Percentiles rank a stretch among this genome's conserved stretches.
These are phyloP conservation scores for Paracamarosporium sp. DNA, from an alignment of 2,329 filamentous ascomycete genomes.

Conservation along the genomic window DNA sequence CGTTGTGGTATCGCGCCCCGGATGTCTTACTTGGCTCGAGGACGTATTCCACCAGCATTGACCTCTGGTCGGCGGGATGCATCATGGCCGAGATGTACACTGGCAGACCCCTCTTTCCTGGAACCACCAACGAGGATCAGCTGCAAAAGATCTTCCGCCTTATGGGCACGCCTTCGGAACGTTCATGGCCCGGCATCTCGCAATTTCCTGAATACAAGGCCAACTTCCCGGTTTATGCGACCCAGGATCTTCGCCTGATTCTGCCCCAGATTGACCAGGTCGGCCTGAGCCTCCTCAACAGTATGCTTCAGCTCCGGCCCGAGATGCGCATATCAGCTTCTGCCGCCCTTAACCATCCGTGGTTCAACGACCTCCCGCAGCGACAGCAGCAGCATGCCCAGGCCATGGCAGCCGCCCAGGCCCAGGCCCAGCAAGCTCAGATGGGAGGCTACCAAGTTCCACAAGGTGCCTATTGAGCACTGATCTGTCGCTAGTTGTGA, in stretches of 20 bases:
- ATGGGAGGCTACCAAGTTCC: conserved; percentile 47
- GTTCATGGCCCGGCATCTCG: conserved; percentile 93
- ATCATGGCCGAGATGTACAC: conserved; percentile 99
- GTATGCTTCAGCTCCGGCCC: conserved; percentile 91
- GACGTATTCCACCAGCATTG: conserved; percentile 99
- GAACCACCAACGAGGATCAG: conserved; percentile 98
- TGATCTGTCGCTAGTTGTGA: not conserved
- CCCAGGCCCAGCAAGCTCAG: conserved; percentile 45
- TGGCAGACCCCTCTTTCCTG: conserved; percentile 91
- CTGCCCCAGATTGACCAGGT: conserved; percentile 87
- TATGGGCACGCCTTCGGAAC: conserved; percentile 96
- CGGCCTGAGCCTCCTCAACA: conserved; percentile 84
- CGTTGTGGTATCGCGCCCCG: conserved; percentile 95
- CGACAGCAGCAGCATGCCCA: conserved; percentile 49
- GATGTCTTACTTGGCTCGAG: conserved; percentile 92
- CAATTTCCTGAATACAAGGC: conserved; percentile 98
- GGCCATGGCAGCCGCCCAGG: conserved; percentile 40
- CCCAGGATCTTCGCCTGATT: conserved; percentile 86
- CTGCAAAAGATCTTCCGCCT: conserved; percentile 96
- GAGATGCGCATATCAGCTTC: conserved; percentile 89
- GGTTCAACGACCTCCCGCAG: conserved; percentile 80
- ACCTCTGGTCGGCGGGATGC: conserved; percentile 98
- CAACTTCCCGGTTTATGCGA: conserved; percentile 92
- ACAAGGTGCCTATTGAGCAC: conserved; percentile 46
- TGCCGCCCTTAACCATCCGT: conserved; percentile 86